Evolutionary conservation across 257 asterid genomes (phyloP).

Genomic region (Solanum pinnatisectum): DNA sequence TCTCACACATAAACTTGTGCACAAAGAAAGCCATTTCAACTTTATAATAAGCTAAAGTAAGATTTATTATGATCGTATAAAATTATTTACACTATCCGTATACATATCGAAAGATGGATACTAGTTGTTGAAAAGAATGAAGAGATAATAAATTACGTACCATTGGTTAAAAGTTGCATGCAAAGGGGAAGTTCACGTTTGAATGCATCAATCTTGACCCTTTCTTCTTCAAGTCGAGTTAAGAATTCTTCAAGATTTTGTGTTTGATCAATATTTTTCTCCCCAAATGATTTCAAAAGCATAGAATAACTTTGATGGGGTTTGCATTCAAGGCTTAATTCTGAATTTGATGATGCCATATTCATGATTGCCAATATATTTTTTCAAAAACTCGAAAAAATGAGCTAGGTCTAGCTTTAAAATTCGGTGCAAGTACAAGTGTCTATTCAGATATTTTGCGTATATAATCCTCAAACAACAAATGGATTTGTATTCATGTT

Average conservation of each 20-base stretch:
- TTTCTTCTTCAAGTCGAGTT: conserved; percentile 76
- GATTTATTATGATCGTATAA: background rate
- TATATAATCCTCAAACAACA: background rate
- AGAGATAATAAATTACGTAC: conserved; percentile 19
- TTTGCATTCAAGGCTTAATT: conserved; percentile 68
- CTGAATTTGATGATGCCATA: conserved; percentile 58
- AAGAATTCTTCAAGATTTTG: conserved; percentile 74
- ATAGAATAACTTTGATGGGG: conserved; percentile 52
- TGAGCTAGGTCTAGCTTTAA: background rate
- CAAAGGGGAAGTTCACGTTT: conserved; percentile 98
- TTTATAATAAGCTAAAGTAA: background rate
- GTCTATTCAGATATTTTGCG: background rate
- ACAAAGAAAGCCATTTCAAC: conserved; percentile 13
- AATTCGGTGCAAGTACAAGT: background rate
- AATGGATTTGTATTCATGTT: background rate
- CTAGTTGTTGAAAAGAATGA: background rate
- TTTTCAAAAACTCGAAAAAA: background rate
- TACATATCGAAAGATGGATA: background rate
- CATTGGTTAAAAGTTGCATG: conserved; percentile 90
- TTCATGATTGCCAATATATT: conserved; percentile 15
- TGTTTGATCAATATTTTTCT: conserved; percentile 23
- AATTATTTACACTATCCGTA: background rate
- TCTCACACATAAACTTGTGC: conserved; percentile 3
- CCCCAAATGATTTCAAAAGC: conserved; percentile 64
- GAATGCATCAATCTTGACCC: conserved; percentile 93